Conservation (phyloP, 2,329 filamentous ascomycete species). For the Botrytis sinoallii region DNA sequence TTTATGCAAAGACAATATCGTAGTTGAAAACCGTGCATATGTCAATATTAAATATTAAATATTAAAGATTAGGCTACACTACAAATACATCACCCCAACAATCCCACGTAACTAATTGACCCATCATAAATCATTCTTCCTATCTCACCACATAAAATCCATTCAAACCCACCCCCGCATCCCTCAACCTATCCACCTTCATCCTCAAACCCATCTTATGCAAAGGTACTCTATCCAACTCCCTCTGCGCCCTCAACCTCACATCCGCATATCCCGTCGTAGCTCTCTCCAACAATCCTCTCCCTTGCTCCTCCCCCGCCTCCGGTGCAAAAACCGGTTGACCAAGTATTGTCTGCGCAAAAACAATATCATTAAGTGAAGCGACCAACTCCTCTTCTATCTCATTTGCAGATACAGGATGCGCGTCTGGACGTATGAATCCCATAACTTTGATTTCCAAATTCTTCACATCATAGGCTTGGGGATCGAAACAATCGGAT, state of each 20-base stretch:
- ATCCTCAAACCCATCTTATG: constrained; percentile 58
- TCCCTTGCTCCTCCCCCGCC: constrained; percentile 39
- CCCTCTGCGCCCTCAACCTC: constrained; percentile 50
- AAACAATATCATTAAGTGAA: constrained; percentile 41
- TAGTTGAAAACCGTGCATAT: not conserved
- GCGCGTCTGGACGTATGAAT: constrained; percentile 47
- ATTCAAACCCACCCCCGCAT: constrained; percentile 40
- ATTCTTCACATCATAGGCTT: constrained; percentile 43
- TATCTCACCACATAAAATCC: constrained; percentile 41
- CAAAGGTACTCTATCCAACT: constrained; percentile 56
- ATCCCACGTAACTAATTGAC: too few species aligned
- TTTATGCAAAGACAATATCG: not conserved
- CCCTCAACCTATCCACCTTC: constrained; percentile 45
- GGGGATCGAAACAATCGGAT: constrained; percentile 46
- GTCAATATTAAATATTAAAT: not conserved
- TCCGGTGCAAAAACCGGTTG: constrained; percentile 42
- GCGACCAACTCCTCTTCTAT: constrained; percentile 39
- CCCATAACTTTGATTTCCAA: constrained; percentile 60
- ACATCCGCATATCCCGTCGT: constrained; percentile 48
- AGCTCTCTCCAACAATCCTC: constrained; percentile 39
- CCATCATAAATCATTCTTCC: not conserved
- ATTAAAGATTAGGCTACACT: not conserved
- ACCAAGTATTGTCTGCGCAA: constrained; percentile 40
- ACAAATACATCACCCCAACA: not conserved
- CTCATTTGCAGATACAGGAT: constrained; percentile 46